Base-by-base conservation (phyloP, 108 stramenopile species). In the Discostella pseudostelligera region DNA sequence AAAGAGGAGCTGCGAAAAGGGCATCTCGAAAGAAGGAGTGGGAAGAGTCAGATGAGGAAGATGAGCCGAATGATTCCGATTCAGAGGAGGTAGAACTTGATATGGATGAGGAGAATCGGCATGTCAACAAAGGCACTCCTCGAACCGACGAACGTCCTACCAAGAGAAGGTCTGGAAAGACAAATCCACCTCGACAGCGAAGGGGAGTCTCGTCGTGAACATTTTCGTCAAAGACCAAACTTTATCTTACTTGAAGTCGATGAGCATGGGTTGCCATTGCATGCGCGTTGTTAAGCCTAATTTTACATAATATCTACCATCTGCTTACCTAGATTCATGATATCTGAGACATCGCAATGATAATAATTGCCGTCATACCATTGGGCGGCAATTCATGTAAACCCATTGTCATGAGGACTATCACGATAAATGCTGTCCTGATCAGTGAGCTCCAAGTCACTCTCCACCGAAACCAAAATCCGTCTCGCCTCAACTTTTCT, bases 1-100 rank as follows among this genome's bases (percentile, higher is more conserved):
- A 79, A 13, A 79, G 75, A 37, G 69, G 84, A 16, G 81, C 70
- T 12, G 80, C 62, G n/a, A 72, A 76, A 35, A 74, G 66, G 13
- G 81, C 39, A 20, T 54, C 66, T 6, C 69, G 59, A 43, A 67
- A 56, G 64, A 70, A 69, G 37, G 65, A 71, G 26, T 71, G 70
- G 36, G 68, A 79, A 42, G 56, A 62, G 29, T 64, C 47, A 11
- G 63, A 64, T 11, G 67, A 79, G 10, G 58, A 47, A 28, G 60
- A 68, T 39, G 69, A 62, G 7, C 54, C 46, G 59, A 49, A 63
- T 9, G n/a, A 48, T 2, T 62, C 29, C 19, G 37, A 39, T n/a
- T 65, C 66, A 32, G 70, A 71, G 17, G 47, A 8, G 22, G 47
- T 3, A 28, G 50, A 51, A 51, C 22, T 50, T 48, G 47, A 51